These are phyloP conservation scores for Pichia cabralensis DNA, from an alignment of 805 yeast genomes.

Conservation along the genomic window DNA sequence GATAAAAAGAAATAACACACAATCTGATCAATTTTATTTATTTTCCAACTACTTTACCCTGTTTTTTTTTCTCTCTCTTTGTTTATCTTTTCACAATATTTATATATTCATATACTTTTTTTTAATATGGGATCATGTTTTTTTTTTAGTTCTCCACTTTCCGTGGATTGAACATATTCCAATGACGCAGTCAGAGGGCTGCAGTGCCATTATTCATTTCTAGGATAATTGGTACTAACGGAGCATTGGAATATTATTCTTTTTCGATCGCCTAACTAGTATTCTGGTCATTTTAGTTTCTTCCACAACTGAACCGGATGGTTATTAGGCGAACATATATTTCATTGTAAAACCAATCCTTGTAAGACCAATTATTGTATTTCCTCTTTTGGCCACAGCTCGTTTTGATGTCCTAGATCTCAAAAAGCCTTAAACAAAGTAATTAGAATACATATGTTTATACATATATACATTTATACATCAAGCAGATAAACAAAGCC, in stretches of 20 bases:
- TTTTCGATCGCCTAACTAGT: slow-evolving; percentile 4
- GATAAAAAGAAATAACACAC: too few relatives aligned
- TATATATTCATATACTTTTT: slow-evolving; percentile 1
- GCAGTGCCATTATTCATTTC: slow-evolving; percentile 34
- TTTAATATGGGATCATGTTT: too few relatives aligned
- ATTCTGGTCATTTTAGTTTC: too few relatives aligned
- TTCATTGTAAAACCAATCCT: background rate
- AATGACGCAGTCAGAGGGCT: slow-evolving; percentile 46
- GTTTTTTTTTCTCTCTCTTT: slow-evolving; percentile 1
- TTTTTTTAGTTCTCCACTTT: slow-evolving; percentile 11
- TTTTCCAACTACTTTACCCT: too few relatives aligned
- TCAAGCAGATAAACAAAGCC: too few relatives aligned
- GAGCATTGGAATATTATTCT: slow-evolving; percentile 43
- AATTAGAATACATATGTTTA: too few relatives aligned
- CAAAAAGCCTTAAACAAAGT: too few relatives aligned
- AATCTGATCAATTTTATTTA: background rate
- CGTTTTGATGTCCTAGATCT: too few relatives aligned
- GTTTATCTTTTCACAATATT: background rate
- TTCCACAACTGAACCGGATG: slow-evolving; percentile 8
- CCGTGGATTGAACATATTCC: slow-evolving; percentile 21
- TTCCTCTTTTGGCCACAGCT: too few relatives aligned
- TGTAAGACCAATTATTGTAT: background rate
- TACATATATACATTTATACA: too few relatives aligned
- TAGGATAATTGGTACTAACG: slow-evolving; percentile 39
- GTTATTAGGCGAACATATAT: slow-evolving; percentile 7